Conservation (phyloP, 352 stramenopile species). For the Phytophthora citricola region DNA sequence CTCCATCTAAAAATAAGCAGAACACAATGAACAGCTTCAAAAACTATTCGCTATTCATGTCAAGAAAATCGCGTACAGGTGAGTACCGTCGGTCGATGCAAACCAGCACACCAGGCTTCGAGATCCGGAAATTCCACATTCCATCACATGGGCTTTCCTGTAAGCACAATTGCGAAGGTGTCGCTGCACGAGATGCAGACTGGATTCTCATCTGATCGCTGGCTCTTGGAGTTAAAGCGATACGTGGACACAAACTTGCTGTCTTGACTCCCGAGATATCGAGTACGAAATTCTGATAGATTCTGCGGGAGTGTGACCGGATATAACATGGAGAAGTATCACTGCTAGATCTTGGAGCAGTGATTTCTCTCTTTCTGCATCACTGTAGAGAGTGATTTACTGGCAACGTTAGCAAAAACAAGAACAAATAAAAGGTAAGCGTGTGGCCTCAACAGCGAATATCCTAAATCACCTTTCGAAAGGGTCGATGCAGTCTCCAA, state of each 20-base stretch:
- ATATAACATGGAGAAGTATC: conserved; percentile 29
- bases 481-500: conserved; percentile 25
- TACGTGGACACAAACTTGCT: conserved; percentile 3
- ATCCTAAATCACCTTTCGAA: conserved; percentile 13
- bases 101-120: not conserved
- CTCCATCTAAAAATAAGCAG: conserved; percentile 11
- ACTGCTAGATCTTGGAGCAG: conserved; percentile 27
- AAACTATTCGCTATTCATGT: too few species aligned
- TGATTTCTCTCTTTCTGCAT: conserved; percentile 6
- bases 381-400: conserved; percentile 1
- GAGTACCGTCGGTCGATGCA: conserved; percentile 26
- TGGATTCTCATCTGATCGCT: not conserved
- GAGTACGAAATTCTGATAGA: conserved; percentile 16
- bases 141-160: not conserved
- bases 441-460: too few species aligned
- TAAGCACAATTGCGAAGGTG: conserved; percentile 3
- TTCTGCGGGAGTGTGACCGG: conserved; percentile 26
- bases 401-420: not conserved
- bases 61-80: conserved; percentile 10
- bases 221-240: conserved; percentile 2
- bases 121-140: conserved; percentile 3
- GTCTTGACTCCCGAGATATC: conserved; percentile 1
- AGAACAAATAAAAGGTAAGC: not conserved
- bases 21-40: too few species aligned
- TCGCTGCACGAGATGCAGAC: not conserved